Base-by-base conservation (phyloP, 2,329 filamentous ascomycete species). In the Fusarium poae region DNA sequence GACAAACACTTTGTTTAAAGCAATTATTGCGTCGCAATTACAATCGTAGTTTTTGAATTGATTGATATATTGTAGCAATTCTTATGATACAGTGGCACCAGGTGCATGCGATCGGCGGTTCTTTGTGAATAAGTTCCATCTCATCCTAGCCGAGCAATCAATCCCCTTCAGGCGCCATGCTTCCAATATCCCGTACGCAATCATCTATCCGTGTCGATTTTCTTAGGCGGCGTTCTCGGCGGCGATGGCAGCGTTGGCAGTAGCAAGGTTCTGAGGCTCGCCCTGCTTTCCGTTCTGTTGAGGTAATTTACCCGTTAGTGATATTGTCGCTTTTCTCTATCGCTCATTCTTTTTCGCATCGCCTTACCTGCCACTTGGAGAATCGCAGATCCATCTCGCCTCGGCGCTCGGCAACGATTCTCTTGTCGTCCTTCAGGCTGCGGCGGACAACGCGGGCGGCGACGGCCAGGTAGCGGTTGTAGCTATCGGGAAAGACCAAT, bases 381-480 rank as follows among this genome's bases (percentile, higher is more conserved):
- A 97, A 97, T 82, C 90, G 90, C 76, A 99, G 83, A 57, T 98
- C 95, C 83, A 91, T 91, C 82, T 94, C 89, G 79, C 94, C 94
- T 80, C 96, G 90, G 80, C 93, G 91, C 89, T 98, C 96, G 72
- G 94, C 94, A 74, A 81, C 81, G 74, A 97, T 82, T 84, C 96
- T 90, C 86, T 94, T 91, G 62, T 96, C 93, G 79, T 99, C 96
- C 88, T 98, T 97, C 82, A 99, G 88, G 81, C 94, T 97, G 82
- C 93, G 92, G 85, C 97, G 96, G 82, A 99, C 92, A 79, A 93
- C 92, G 83, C 94, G 94, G 83, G 94, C 90, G 79, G 96, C 94
- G 84, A 99, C 89, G 79, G 94, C 90, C 81, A 99, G 91, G 91
- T 97, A 98, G 86, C 94, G 96, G 91, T 99, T 99, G 93, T 99